Conservation (phyloP, 2,329 filamentous ascomycete genomes). For the Alternaria arbusti region DNA sequence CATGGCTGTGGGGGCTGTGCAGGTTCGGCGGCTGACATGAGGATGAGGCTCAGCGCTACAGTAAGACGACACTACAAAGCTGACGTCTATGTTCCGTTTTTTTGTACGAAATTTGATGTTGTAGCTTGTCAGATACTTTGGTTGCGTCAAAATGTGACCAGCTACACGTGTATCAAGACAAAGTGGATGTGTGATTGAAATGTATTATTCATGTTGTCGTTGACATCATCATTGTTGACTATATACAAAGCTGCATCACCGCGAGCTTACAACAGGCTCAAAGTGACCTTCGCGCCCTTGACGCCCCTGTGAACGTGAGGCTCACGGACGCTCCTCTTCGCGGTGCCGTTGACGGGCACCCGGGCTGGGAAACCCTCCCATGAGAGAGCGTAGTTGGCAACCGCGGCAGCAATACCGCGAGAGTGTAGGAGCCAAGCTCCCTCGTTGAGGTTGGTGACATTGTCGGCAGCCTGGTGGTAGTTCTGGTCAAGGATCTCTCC, state of each 20-base stretch:
- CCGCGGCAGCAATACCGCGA: constrained; percentile 43
- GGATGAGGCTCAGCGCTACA: not conserved
- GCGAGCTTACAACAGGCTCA: not conserved
- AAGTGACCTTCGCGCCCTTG: not conserved
- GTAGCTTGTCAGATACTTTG: not conserved
- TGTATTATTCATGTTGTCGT: not conserved
- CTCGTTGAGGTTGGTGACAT: constrained; percentile 41
- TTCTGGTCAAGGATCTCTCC: constrained; percentile 26
- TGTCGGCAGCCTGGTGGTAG: constrained; percentile 47
- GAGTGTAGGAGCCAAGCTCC: constrained; percentile 39
- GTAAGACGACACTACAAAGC: not conserved
- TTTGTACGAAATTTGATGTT: not conserved
- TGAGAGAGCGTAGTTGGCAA: constrained; percentile 40
- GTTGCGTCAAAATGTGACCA: not conserved
- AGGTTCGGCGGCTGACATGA: not conserved
- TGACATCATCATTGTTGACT: not conserved
- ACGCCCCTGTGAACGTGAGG: not conserved
- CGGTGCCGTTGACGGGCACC: not conserved
- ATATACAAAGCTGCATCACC: not conserved
- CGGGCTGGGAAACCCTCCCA: constrained; percentile 39
- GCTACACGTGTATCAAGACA: not conserved
- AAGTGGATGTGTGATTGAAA: not conserved
- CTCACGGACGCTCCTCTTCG: constrained; percentile 10
- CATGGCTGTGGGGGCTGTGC: constrained; percentile 6
- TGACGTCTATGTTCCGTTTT: not conserved